These are phyloP conservation scores for Insectozyma bohioensis DNA, from an alignment of 1,139 yeast genomes.

Conservation along the genomic window DNA sequence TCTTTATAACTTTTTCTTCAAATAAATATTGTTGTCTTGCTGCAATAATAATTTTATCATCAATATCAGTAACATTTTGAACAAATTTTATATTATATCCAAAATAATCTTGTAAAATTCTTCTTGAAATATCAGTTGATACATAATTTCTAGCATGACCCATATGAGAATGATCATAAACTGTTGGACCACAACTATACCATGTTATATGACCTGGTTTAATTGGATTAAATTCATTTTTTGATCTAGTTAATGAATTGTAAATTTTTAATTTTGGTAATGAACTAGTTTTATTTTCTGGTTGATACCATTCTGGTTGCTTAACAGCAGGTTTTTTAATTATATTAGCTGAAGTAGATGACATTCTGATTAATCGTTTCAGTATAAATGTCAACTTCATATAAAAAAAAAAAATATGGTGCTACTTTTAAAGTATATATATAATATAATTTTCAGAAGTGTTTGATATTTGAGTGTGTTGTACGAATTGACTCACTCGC, in stretches of 20 bases:
- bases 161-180: conserved; percentile 96
- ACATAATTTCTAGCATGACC: conserved; percentile 99
- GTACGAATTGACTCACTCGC: not conserved
- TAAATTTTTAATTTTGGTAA: conserved; percentile 40
- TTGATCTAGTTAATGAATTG: conserved; percentile 82
- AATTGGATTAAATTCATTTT: conserved; percentile 72
- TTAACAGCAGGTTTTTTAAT: conserved; percentile 29
- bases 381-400: conserved; percentile 8
- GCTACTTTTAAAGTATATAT: too few relatives aligned
- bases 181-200: conserved; percentile 99
- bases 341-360: conserved; percentile 13
- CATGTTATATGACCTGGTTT: conserved; percentile 70
- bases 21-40: conserved; percentile 89
- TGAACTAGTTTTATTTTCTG: conserved; percentile 17
- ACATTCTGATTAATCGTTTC: conserved; percentile 21
- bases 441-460: too few relatives aligned
- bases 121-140: conserved; percentile 86
- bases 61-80: conserved; percentile 97
- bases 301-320: conserved; percentile 44
- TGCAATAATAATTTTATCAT: conserved; percentile 91
- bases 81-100: conserved; percentile 85
- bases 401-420: conserved; percentile 4
- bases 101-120: conserved; percentile 85
- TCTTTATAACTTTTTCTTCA: conserved; percentile 49
- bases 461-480: not conserved